Base-by-base conservation (phyloP, 352 stramenopile species). In the Peronospora belbahrii region DNA sequence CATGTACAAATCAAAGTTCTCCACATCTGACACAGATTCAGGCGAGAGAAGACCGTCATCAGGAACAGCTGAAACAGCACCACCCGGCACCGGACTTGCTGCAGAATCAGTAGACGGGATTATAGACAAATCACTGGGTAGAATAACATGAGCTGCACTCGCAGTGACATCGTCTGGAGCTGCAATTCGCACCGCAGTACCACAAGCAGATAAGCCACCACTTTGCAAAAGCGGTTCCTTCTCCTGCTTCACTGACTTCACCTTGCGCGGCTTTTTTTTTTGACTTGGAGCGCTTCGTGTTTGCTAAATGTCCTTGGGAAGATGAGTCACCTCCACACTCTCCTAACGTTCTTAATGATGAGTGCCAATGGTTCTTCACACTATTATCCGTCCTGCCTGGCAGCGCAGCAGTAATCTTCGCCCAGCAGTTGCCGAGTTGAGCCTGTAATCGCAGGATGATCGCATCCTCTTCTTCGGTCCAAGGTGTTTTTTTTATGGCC, bases 311-410 rank as follows among this genome's bases (percentile, higher is more conserved):
- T 19, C 20, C 19, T 3, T 22, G 22, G 2, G 30, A 41, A n/a
- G 31, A 18, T 11, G 23, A 10, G 13, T 2, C 14, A 13, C 24
- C 36, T 6, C 13, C 37, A 37, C 42, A 42, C 55, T 83, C 84
- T 4, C 67, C 45, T 22, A 70, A 65, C 0, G 62, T 38, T 53
- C 90, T 88, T 55, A 93, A 70, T 15, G 81, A 92, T 15, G 81
- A 90, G 32, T 98, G 78, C 88, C 90, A 98, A 30, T 96, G 84
- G 59, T 98, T 98, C 69, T 99, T 99, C 36, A 99, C 95, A 2
- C 87, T 86, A 38, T 98, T 98, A 56, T 98, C 94, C 0, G 83
- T 94, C 2, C 96, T 71, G 1, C 96, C 96, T 14, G 92, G 91
- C n/a, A 99, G 65, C 13, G 84, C 70, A 60, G 97, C 92, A 0